These are phyloP conservation scores for Jatropha podagrica DNA, from an alignment of 441 rosid species.

Conservation along the genomic window DNA sequence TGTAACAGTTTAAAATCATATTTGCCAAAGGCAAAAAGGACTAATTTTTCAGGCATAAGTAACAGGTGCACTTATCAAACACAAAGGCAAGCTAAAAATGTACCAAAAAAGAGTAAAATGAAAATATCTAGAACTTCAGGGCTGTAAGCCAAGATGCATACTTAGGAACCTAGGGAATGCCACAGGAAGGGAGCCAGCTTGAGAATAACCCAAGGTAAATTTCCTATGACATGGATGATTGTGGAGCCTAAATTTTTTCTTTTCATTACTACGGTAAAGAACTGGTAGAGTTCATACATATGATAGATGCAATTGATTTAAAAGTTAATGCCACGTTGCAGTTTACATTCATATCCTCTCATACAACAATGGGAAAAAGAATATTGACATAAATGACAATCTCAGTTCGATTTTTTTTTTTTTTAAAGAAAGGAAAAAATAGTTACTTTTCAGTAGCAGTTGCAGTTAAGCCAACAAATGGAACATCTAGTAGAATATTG, in stretches of 20 bases:
- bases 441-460: conserved; percentile 51
- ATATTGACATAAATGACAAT: neutral
- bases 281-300: neutral
- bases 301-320: neutral
- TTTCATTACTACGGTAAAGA: neutral
- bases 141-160: neutral
- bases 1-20: neutral
- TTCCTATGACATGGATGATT: neutral
- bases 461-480: conserved; percentile 55
- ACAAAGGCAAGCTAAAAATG: neutral
- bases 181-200: neutral
- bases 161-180: neutral
- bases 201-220: neutral
- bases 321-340: neutral
- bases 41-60: neutral
- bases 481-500: conserved; percentile 36
- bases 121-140: neutral
- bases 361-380: neutral
- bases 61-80: no score
- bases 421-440: neutral
- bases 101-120: neutral
- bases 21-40: neutral
- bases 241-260: neutral
- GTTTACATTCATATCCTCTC: neutral
- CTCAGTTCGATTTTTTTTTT: neutral